Evolutionary conservation across 768 basidiomycete genomes (phyloP), one percentile per base, ranked within the genome.

Genomic region (Hortiboletus campestris): DNA sequence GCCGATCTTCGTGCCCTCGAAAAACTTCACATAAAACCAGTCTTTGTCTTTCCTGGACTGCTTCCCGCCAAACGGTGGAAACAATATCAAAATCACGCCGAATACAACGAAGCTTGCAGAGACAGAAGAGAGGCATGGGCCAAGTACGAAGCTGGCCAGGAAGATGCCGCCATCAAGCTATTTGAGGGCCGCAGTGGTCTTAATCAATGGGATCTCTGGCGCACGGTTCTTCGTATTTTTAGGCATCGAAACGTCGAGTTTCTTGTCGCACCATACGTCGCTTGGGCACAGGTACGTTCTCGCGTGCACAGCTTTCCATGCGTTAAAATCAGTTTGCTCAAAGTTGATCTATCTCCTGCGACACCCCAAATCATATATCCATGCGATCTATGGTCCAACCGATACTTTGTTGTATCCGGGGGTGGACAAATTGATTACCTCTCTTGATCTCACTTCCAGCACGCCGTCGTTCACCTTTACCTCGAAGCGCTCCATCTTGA

Each of bases 31-130:
- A 98, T 99, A 80, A 97, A 96, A 70, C 97, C 97, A 20, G 93
- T 99, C n/a, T 96, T 99, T 65, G 92, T 99, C 48, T 98, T 98
- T 73, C 85, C 91, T 16, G 97, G 97, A 5, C 78, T 99, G 32
- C 76, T 84, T 2, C 89, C 91, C 1, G 85, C 85, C 63, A 86
- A 85, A 59, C 84, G 88, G 53, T 81, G 80, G 76, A 89, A 89
- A 71, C 68, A 66, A 12, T 61, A 62, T 39, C 79, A 80, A 54
- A 80, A 83, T 43, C 78, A 83, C 29, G 67, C 70, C 17, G 84
- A 84, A 61, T 77, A 83, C 61, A 75, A 72, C 44, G 88, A 92
- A 44, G 85, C 84, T 17, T 88, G 86, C 69, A 80, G 84, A 46
- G 91, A 90, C 70, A 75, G 90, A 58, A 77, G 84, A 57, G 85